Evolutionary conservation across 73 alveolate genomes (phyloP), one percentile per base, ranked within the genome.

Genomic region (Halteria grandinella): DNA sequence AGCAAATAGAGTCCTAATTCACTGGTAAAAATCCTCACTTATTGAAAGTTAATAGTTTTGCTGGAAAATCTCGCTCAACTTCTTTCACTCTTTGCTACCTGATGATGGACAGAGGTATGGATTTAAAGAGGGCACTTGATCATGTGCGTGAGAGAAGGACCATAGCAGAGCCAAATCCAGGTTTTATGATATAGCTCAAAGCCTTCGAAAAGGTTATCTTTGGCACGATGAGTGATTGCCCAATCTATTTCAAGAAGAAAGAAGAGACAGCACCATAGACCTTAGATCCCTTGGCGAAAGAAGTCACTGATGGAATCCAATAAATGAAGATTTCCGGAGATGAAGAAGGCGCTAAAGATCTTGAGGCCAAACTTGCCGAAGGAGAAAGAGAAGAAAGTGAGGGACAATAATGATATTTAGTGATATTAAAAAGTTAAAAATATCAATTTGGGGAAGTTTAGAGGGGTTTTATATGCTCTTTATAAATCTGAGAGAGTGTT

Each of bases 51-150:
- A 52, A 23, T 43, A 72, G 86, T 55, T 82, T 82, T 83, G 92
- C 87, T 55, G 87, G 87, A 1, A 72, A 83, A 49, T 74, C 92
- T 0, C 8, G 87, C 17, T 73, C 92, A 8, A 59, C 92, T 0
- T 39, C 92, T 0, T 55, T 81, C 1, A 55, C 57, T 5, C 54
- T 73, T 17, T 55, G 87, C 8, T 83, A 83, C 44, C 18, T 83
- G 64, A 59, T 83, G 84, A 69, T 45, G 45, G 41, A 83, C 29
- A 0, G 44, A n/a, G 18, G 50, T 5, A 36, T 74, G 45, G 47
- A 17, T 37, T 62, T 83, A 0, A 43, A 40, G 17, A 83, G 74
- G 12, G 82, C 83, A 5, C 23, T 73, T 15, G 86, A 47, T 12
- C 49, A 44, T 18, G 57, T 43, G 0, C 75, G 47, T 59, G 47